Evolutionary conservation across 257 asterid species (phyloP), one percentile per base, ranked within the genome.

Genomic region (Salvia hispanica): DNA sequence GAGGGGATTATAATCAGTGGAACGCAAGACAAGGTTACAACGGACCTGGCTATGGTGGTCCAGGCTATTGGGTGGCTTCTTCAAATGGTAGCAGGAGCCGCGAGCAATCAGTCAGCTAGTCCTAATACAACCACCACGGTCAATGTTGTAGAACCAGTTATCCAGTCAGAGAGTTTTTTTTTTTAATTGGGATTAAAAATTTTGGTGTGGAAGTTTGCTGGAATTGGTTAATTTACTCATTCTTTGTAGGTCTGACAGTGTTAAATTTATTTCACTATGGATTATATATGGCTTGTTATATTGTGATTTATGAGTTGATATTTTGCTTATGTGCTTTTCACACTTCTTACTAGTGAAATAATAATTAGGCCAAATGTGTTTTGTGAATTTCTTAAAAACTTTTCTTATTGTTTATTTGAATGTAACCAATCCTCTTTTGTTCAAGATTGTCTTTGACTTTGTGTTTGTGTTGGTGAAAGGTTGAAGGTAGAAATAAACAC

Each of bases 81-180:
- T 71, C 91, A 6, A 86, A 84, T 25, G 94, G 90, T 48, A 73
- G 84, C 3, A 86, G 72, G 50, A 82, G 69, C 72, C 81, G 80
- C 45, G 89, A 83, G 81, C 85, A 86, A 77, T 83, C 89, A 25
- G 90, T 79, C 15, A 89, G 83, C 82, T 87, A 64, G 82, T 57
- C 62, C 12, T 6, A 42, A 51, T 67, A 43, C 21, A 47, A 63
- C 56, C 72, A 72, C 65, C 58, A 3, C 11, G 11, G 10, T 40
- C 45, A 56, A 75, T 73, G 75, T 80, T 77, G 76, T 77, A 72
- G 75, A 76, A 69, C 66, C 33, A 71, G 36, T 25, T 76, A 64
- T 67, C 61, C 42, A 18, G 44, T 48, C 63, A 61, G 68, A 66
- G 37, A 62, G 58, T 14, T 7, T 65, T 14, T 31, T 25, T 39